Evolutionary conservation across 345 rosid species (phyloP), one percentile per base, ranked within the genome.

Genomic region (Salix caprea): DNA sequence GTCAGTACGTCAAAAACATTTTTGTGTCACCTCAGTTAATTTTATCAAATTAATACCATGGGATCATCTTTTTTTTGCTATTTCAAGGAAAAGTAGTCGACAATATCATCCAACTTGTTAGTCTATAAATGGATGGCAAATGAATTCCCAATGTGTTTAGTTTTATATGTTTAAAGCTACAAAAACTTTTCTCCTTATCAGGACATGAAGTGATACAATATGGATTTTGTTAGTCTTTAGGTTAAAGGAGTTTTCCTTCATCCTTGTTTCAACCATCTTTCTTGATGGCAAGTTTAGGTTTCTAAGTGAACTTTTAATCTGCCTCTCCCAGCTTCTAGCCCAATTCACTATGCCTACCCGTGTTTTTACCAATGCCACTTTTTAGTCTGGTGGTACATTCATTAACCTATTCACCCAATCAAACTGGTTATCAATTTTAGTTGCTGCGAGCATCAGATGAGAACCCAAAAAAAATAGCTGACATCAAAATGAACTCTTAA

Each of bases 1-100:
- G 99, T 91, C 74, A 91, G 97, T 87, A 46, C 77, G 42, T 19
- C 50, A 73, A 73, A 64, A 48, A 76, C 67, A 16, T 32, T 67
- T 44, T 67, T 50, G n/a, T 77, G 75, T 23, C 54, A 39, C 26
- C 7, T 9, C 23, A 32, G 21, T 30, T 50, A 34, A 34, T 68
- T 24, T 15, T 26, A 56, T 56, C 62, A 56, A 56, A n/a, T 30
- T 30, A n/a, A 30, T 34, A 65, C 18, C 7, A 9, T 10, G 13
- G 4, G 28, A 56, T 56, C 10, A n/a, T 56, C 23, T 1, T 3
- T n/a, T 56, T 52, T 56, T 9, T n/a, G 2, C 11, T 56, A 9
- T 56, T 56, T n/a, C 62, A 56, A n/a, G 14, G 14, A 9, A n/a
- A 56, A n/a, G n/a, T 56, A 56, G 28, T 56, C n/a, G 62, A n/a